These are phyloP conservation scores for Arabidopsis lyrata DNA, from an alignment of 441 rosid genomes.

Conservation along the genomic window DNA sequence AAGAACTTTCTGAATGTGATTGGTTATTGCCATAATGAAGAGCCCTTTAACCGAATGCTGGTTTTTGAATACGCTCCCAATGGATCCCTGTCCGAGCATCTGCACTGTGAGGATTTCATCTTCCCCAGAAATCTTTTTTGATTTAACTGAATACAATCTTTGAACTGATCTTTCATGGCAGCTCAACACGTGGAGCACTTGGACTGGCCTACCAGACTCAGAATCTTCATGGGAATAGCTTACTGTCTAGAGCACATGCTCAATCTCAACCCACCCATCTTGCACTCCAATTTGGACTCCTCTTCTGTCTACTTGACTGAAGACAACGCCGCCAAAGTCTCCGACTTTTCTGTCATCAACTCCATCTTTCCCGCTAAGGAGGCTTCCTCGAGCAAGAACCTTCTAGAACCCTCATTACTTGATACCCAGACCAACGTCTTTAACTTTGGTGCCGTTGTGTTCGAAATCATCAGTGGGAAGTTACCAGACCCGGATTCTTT, in stretches of 20 bases:
- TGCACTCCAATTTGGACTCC: conserved; percentile 66
- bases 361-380: conserved; percentile 51
- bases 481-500: conserved; percentile 56
- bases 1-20: conserved; percentile 90
- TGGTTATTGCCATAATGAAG: conserved; percentile 85
- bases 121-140: not conserved
- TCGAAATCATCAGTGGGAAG: conserved; percentile 81
- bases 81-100: conserved; percentile 95
- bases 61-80: conserved; percentile 96
- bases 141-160: not conserved
- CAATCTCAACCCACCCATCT: conserved; percentile 73
- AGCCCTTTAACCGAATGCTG: conserved; percentile 90
- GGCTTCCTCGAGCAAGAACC: conserved; percentile 51
- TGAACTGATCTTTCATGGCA: conserved; percentile 42
- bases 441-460: conserved; percentile 69
- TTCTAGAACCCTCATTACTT: conserved; percentile 51
- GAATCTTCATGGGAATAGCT: conserved; percentile 89
- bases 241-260: conserved; percentile 96
- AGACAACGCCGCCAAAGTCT: conserved; percentile 95
- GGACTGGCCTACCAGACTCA: conserved; percentile 83
- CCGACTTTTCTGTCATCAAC: conserved; percentile 73
- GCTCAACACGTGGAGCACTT: conserved; percentile 87
- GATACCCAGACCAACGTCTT: conserved; percentile 60
- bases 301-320: conserved; percentile 76
- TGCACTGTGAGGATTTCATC: conserved; percentile 69